These are phyloP conservation scores for Fusarium tanahbumbuense DNA, from an alignment of 2,329 filamentous ascomycete species.

Conservation along the genomic window DNA sequence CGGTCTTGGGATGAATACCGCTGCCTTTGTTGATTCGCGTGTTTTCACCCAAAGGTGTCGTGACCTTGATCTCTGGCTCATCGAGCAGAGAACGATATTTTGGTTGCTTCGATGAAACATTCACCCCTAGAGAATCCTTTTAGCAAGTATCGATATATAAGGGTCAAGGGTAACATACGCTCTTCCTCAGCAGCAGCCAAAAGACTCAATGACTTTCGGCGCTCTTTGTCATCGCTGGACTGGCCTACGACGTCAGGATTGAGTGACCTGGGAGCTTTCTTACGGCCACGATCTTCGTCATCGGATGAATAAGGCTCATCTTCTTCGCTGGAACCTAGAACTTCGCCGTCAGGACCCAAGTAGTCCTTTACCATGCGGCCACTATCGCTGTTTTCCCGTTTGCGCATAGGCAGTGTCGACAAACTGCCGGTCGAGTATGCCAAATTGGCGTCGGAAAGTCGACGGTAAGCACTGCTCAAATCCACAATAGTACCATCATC, in stretches of 20 bases:
- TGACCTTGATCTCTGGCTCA: conserved; percentile 75
- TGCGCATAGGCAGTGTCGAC: conserved; percentile 69
- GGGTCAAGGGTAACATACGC: conserved; percentile 64
- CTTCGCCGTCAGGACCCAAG: conserved; percentile 72
- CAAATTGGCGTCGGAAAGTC: conserved; percentile 77
- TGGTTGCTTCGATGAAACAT: conserved; percentile 63
- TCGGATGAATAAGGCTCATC: conserved; percentile 73
- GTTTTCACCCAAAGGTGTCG: conserved; percentile 71
- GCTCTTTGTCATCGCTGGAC: conserved; percentile 52
- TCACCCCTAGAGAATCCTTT: conserved; percentile 56
- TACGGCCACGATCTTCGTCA: conserved; percentile 75
- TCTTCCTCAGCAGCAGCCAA: conserved; percentile 83
- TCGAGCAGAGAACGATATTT: conserved; percentile 70
- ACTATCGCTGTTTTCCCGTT: conserved; percentile 56
- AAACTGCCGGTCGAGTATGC: conserved; percentile 72
- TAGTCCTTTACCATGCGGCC: conserved; percentile 77
- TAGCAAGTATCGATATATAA: not conserved
- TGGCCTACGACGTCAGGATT: conserved; percentile 56
- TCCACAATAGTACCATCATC: conserved; percentile 73
- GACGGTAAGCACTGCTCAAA: conserved; percentile 75
- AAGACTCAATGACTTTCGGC: conserved; percentile 67
- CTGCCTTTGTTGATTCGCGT: conserved; percentile 62
- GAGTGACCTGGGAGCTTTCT: conserved; percentile 61
- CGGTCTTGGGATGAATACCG: conserved; percentile 83
- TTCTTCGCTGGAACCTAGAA: conserved; percentile 77